phyloP scores from a whole-genome alignment of 2,329 filamentous ascomycete species.

The Aspergillus aculeatinus region DNA sequence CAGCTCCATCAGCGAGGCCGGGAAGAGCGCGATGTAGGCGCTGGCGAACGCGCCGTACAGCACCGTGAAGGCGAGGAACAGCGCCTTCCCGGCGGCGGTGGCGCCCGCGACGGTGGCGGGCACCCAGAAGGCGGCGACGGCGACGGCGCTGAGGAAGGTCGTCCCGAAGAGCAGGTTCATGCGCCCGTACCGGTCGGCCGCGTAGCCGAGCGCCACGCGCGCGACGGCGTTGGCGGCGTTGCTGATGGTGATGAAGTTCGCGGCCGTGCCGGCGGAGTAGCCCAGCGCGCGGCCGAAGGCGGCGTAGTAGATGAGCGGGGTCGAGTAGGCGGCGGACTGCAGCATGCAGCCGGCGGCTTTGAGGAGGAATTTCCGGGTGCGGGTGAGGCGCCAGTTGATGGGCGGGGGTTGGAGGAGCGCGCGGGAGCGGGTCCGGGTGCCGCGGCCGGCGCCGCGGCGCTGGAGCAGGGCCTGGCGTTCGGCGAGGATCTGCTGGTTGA shows the following conservation, averaged over 20 bases:
- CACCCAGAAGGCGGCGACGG: neutral
- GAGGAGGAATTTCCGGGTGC: neutral
- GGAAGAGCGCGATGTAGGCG: constrained; percentile 44
- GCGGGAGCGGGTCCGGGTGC: neutral
- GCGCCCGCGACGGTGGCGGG: neutral
- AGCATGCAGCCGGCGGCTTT: neutral
- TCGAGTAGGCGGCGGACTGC: neutral
- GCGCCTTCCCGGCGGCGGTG: neutral
- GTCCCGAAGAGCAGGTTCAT: neutral
- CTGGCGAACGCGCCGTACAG: constrained; percentile 40
- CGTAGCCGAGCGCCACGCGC: neutral
- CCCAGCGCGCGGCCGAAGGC: neutral
- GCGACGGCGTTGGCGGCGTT: neutral
- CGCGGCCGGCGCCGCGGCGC: neutral
- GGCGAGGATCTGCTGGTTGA: constrained; percentile 8
- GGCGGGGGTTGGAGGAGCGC: neutral
- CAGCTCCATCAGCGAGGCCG: constrained; percentile 41
- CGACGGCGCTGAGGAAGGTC: neutral
- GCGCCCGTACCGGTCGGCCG: neutral
- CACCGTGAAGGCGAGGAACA: constrained; percentile 36
- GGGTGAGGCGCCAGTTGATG: neutral
- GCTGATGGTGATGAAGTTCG: neutral
- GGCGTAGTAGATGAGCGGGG: neutral
- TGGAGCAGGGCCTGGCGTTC: neutral
- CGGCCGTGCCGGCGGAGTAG: neutral